Evolutionary conservation across 768 basidiomycete genomes (phyloP), one percentile per base, ranked within the genome.

Genomic region (Lactarius indigo): DNA sequence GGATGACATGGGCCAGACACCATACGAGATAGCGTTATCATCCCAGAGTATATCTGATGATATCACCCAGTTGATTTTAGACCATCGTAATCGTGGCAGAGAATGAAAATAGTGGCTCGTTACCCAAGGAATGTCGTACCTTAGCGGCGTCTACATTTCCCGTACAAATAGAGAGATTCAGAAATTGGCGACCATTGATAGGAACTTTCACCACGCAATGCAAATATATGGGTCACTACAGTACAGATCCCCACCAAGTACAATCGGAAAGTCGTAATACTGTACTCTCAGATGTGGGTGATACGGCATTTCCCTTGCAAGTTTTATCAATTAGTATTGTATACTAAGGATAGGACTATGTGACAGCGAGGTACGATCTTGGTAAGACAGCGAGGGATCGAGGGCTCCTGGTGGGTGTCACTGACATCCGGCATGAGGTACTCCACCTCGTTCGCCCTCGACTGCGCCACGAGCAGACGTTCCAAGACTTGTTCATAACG

Each of bases 361-460:
- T 23, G 44, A 47, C 4, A 47, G 44, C 9, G 44, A 23, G 20
- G n/a, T 47, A 47, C 44, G 44, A 47, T 20, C 20, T n/a, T n/a
- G 42, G 20, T 47, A 47, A n/a, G 23, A 0, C 44, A 47, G 20
- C 44, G n/a, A 6, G 44, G 44, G n/a, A 47, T 4, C n/a, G 2
- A 23, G 41, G n/a, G n/a, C n/a, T 12, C n/a, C n/a, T 23, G 44
- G 44, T 23, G n/a, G 23, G 44, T 9, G n/a, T 23, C 10, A n/a
- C n/a, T n/a, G n/a, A n/a, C n/a, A 47, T 23, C 44, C 12, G 44
- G 44, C 5, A 23, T 47, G 44, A 47, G 4, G 44, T 23, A n/a
- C 44, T 47, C 44, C 60, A 96, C 83, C 83, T 41, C 97, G 79
- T 75, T 98, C 94, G 50, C 94, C 96, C 76, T 97, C 94, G 1